These are phyloP conservation scores for Neurospora sp. DNA, from an alignment of 495 filamentous ascomycete species.

Conservation along the genomic window DNA sequence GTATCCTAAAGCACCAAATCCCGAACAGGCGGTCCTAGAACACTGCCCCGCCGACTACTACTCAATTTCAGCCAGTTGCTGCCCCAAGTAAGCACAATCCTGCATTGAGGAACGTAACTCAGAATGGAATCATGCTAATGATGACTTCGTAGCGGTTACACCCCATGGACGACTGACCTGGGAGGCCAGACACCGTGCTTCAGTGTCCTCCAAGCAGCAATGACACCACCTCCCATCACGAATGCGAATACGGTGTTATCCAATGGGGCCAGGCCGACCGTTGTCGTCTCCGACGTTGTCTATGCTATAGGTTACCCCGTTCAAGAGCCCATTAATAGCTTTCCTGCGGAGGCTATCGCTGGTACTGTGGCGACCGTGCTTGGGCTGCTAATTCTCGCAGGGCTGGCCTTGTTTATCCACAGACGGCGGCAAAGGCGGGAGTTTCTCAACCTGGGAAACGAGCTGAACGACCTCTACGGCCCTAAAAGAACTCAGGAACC, in stretches of 20 bases:
- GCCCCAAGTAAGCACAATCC: constrained; percentile 9
- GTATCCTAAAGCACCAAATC: constrained; percentile 5
- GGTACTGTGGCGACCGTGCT: constrained; percentile 3
- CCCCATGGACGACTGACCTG: constrained; percentile 12
- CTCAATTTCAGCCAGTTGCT: constrained; percentile 12
- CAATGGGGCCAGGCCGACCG: constrained; percentile 3
- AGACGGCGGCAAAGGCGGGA: neutral
- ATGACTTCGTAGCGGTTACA: constrained; percentile 7
- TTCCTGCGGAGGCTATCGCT: constrained; percentile 10
- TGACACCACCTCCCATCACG: constrained; percentile 1
- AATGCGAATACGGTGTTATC: neutral
- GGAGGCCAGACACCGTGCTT: constrained; percentile 14
- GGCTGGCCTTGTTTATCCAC: constrained; percentile 1
- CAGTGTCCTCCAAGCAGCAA: constrained; percentile 1
- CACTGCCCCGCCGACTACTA: constrained; percentile 14
- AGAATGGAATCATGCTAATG: neutral
- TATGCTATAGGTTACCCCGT: constrained; percentile 11
- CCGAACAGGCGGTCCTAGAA: constrained; percentile 1
- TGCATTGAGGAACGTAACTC: neutral
- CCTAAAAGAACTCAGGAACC: neutral
- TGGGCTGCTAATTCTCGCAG: constrained; percentile 1
- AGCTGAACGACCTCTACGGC: constrained; percentile 4
- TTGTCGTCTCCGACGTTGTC: constrained; percentile 5
- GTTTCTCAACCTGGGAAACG: neutral
- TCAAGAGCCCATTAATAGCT: neutral